Percentiles rank a stretch among this genome's conserved stretches.
Conservation (phyloP, 208 protist genomes). For the Blastocrithidia nonstop region DNA sequence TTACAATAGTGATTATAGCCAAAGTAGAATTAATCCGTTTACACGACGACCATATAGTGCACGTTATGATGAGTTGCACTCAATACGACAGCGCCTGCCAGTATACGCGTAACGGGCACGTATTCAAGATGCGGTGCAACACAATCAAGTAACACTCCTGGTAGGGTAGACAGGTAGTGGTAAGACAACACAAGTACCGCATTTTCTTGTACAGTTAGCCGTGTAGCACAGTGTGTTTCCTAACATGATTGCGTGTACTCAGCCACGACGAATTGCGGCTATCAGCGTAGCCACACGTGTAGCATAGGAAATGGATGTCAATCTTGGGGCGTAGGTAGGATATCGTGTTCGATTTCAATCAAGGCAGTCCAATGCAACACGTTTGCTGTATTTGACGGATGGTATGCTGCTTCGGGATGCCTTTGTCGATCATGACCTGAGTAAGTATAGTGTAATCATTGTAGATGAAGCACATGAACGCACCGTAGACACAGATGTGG, state of each 20-base stretch:
- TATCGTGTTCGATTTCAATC: slow-evolving; percentile 99
- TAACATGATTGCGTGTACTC: slow-evolving; percentile 88
- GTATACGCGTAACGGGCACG: slow-evolving; percentile 26
- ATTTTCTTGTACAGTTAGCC: slow-evolving; percentile 70
- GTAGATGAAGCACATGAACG: slow-evolving; percentile 99
- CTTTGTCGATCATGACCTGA: slow-evolving; percentile 82
- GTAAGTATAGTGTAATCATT: slow-evolving; percentile 92
- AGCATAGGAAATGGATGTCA: slow-evolving; percentile 94
- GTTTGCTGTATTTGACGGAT: slow-evolving; percentile 98
- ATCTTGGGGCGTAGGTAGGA: slow-evolving; percentile 94
- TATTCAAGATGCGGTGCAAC: slow-evolving; percentile 54
- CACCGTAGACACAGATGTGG: slow-evolving; percentile 97
- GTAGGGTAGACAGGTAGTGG: slow-evolving; percentile 93
- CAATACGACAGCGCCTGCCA: slow-evolving; percentile 29
- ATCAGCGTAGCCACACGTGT: slow-evolving; percentile 97
- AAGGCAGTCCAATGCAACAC: slow-evolving; percentile 79
- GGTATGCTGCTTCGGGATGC: slow-evolving; percentile 97
- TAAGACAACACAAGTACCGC: slow-evolving; percentile 94
- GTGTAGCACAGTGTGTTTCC: neutral
- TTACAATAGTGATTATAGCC: neutral
- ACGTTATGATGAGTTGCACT: slow-evolving; percentile 26
- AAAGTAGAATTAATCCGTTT: too few species aligned
- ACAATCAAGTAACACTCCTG: slow-evolving; percentile 79
- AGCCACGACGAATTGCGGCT: slow-evolving; percentile 98
- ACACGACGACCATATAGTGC: slow-evolving; percentile 26